Evolutionary conservation across 2,329 filamentous ascomycete species (phyloP).

Genomic region (Ciborinia camelliae): DNA sequence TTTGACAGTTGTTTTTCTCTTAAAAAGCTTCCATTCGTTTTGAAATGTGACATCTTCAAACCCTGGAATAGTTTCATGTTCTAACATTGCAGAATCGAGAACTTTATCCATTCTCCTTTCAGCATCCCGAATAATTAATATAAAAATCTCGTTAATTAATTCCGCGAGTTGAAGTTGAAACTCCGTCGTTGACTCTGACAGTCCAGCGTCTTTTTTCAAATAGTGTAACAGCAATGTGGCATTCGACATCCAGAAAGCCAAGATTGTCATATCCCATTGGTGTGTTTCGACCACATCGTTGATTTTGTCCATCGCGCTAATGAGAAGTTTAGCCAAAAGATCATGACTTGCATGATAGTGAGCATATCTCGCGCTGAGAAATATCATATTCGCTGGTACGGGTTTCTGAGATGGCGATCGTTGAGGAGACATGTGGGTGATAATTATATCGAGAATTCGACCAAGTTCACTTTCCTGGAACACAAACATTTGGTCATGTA

Average conservation of each 20-base stretch:
- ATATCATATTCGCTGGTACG: conserved; percentile 94
- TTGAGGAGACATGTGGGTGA: conserved; percentile 97
- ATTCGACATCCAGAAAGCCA: conserved; percentile 99
- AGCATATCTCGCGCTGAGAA: conserved; percentile 90
- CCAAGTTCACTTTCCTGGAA: conserved; percentile 94
- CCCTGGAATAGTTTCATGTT: conserved; percentile 96
- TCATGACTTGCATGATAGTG: conserved; percentile 92
- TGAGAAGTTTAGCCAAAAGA: conserved; percentile 74
- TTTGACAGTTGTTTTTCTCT: conserved; percentile 84
- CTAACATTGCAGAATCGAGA: conserved; percentile 87
- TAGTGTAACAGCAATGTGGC: conserved; percentile 94
- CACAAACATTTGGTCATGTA: conserved; percentile 99
- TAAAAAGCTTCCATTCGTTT: conserved; percentile 98
- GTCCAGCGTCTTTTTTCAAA: conserved; percentile 84
- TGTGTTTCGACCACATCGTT: conserved; percentile 93
- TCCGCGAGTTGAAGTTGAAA: conserved; percentile 94
- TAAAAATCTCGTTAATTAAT: conserved; percentile 96
- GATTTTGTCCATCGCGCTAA: conserved; percentile 90
- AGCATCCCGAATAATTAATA: conserved; percentile 92
- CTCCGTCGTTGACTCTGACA: conserved; percentile 76
- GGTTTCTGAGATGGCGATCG: conserved; percentile 95
- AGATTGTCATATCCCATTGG: conserved; percentile 99
- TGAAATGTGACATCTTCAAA: conserved; percentile 97
- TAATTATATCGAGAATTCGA: conserved; percentile 88
- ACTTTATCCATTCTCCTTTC: conserved; percentile 96